Conservation (phyloP, 495 filamentous ascomycete genomes). For the Aspergillus coremiiformis region DNA sequence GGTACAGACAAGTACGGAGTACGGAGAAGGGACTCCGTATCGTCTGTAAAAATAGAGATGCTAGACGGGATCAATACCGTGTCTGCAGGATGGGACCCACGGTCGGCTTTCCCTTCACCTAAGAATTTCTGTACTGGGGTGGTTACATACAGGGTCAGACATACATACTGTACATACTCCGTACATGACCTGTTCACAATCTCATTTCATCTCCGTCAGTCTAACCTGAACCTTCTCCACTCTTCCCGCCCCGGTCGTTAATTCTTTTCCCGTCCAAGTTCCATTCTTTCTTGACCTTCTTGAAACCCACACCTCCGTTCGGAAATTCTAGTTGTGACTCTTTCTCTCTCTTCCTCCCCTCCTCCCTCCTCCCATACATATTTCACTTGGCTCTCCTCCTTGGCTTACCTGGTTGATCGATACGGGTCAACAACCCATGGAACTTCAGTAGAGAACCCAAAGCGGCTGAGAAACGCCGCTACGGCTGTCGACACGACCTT, state of each 20-base stretch:
- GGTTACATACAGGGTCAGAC: no score
- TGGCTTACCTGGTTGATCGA: neutral
- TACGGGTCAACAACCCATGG: constrained; percentile 4
- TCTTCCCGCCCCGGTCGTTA: neutral
- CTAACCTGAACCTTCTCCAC: neutral
- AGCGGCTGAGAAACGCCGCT: neutral
- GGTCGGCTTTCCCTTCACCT: no score
- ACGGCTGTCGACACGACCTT: neutral
- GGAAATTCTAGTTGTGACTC: neutral
- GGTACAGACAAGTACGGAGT: no score
- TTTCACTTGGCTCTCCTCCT: no score
- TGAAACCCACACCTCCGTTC: neutral
- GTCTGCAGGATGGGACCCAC: no score
- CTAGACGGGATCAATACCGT: no score
- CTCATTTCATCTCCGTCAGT: no score
- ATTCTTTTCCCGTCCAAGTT: neutral
- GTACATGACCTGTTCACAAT: no score
- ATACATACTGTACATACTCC: no score
- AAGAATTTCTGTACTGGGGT: no score
- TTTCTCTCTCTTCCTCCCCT: constrained; percentile 6
- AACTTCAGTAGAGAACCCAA: constrained; percentile 5
- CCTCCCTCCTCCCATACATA: constrained; percentile 7
- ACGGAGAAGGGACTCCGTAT: no score
- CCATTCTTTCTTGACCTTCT: constrained; percentile 12
- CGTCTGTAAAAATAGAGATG: no score